phyloP scores from a whole-genome alignment of 306 rosid species.

The Biancaea sappan region DNA sequence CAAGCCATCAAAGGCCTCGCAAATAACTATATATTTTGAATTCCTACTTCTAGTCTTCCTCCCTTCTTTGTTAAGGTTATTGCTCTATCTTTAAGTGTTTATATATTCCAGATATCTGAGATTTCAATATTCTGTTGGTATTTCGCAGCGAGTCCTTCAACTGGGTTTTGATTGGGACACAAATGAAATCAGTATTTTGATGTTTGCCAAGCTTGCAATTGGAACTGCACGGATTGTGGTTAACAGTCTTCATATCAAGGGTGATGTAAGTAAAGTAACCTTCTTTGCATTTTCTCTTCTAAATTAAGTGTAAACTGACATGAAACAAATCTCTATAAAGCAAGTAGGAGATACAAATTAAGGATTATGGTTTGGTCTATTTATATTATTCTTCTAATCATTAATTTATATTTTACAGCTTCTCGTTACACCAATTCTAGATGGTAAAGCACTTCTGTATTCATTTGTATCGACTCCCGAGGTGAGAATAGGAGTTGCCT shows the following conservation, averaged over 20 bases:
- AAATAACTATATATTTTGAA: not conserved
- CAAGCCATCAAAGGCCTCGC: conserved; percentile 1
- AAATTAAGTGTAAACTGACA: not conserved
- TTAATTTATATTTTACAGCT: conserved; percentile 62
- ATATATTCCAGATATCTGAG: conserved; percentile 22
- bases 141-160: conserved; percentile 72
- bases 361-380: conserved; percentile 7
- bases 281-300: conserved; percentile 23
- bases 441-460: conserved; percentile 80
- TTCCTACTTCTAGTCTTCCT: conserved; percentile 8
- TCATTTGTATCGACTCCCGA: conserved; percentile 86
- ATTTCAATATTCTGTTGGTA: conserved; percentile 36
- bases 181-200: conserved; percentile 81
- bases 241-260: conserved; percentile 92
- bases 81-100: conserved; percentile 18
- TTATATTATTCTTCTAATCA: conserved; percentile 21
- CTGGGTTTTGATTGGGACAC: conserved; percentile 96
- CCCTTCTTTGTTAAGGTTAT: conserved; percentile 20
- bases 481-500: conserved; percentile 91
- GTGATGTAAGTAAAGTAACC: conserved; percentile 72
- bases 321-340: conserved; percentile 1
- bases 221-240: conserved; percentile 97
- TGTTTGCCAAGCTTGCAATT: conserved; percentile 83
- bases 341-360: not conserved
- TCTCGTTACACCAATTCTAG: conserved; percentile 72